Conservation (phyloP, 768 basidiomycete genomes). For the Russula griseocarnosa region DNA sequence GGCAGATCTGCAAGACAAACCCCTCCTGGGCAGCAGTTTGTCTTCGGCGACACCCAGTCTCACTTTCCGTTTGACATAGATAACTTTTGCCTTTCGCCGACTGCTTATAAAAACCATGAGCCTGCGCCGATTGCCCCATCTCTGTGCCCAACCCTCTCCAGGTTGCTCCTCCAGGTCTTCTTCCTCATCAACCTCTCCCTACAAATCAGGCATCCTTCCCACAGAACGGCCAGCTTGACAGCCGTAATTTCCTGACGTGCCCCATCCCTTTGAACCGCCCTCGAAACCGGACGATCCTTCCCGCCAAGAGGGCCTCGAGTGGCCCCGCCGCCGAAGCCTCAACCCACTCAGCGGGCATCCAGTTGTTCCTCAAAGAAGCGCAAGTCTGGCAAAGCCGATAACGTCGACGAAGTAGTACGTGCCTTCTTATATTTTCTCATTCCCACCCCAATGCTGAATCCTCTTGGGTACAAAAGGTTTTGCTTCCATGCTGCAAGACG, state of each 20-base stretch:
- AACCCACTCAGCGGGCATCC: not conserved
- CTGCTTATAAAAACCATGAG: not conserved
- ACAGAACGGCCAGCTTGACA: not conserved
- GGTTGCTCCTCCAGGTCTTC: not conserved
- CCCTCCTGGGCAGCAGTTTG: not conserved
- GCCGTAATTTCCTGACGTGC: not conserved
- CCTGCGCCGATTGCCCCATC: not conserved
- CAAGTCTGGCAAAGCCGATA: constrained; percentile 1
- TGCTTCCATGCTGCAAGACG: constrained; percentile 22
- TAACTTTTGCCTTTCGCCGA: not conserved
- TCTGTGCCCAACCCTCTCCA: not conserved
- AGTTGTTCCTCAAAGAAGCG: constrained; percentile 8
- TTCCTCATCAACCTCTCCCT: not conserved
- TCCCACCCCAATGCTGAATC: not conserved
- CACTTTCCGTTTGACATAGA: constrained; percentile 1
- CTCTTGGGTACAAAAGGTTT: not conserved
- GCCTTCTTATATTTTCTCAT: not conserved
- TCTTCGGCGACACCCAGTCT: constrained; percentile 12
- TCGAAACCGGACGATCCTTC: not conserved
- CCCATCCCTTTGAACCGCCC: not conserved
- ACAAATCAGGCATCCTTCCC: not conserved
- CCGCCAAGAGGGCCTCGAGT: not conserved
- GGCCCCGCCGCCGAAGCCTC: not conserved
- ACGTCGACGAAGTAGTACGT: constrained; percentile 12
- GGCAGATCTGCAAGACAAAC: not conserved